Evolutionary conservation across 352 stramenopile species (phyloP).

Genomic region (Phytophthora citricola): DNA sequence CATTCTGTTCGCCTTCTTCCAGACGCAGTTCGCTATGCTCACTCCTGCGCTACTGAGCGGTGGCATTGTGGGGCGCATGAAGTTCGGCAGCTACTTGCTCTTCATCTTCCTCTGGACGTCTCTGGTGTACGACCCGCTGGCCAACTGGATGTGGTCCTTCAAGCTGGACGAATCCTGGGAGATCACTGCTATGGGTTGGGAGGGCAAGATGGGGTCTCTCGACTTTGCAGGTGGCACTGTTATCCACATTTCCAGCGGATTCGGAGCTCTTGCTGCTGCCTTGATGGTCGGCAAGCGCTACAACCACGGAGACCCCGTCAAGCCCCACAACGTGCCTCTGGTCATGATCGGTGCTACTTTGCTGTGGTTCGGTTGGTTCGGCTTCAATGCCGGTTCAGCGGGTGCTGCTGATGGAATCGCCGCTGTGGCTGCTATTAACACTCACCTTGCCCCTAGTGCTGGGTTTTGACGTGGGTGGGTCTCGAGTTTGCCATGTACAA

Average conservation of each 20-base stretch:
- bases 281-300: conserved; percentile 75
- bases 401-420: conserved; percentile 65
- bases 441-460: conserved; percentile 62
- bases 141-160: conserved; percentile 85
- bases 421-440: conserved; percentile 74
- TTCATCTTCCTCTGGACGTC: conserved; percentile 86
- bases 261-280: conserved; percentile 70
- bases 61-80: conserved; percentile 86
- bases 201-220: conserved; percentile 69
- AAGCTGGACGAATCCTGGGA: conserved; percentile 62
- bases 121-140: conserved; percentile 85
- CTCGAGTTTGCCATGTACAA: conserved; percentile 62
- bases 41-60: conserved; percentile 78
- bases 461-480: conserved; percentile 76
- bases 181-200: conserved; percentile 56
- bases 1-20: conserved; percentile 81
- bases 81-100: conserved; percentile 75
- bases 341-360: conserved; percentile 82
- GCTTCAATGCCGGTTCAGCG: conserved; percentile 80
- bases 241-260: conserved; percentile 84
- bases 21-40: conserved; percentile 86
- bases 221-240: conserved; percentile 88
- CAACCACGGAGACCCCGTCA: conserved; percentile 75
- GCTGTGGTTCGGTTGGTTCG: conserved; percentile 88
- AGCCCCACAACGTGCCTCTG: conserved; percentile 85